phyloP scores from a whole-genome alignment of 371 early-diverging fungal species.

The Mucor racemosus region DNA sequence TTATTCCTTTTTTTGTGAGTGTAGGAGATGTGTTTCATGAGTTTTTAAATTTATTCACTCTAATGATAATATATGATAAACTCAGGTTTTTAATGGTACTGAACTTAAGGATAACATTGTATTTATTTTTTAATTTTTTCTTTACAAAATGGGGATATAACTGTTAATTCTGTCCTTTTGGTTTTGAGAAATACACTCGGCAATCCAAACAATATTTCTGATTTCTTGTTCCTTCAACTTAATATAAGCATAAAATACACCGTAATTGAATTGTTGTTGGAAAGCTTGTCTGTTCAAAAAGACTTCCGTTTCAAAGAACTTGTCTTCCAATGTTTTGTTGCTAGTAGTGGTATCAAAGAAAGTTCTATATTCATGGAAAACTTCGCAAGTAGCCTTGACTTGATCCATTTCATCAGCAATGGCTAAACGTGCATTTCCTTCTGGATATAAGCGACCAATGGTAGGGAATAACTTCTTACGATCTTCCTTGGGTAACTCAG shows the following conservation, averaged over 20 bases:
- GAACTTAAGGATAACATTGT: too few relatives aligned
- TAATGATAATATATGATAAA: too few relatives aligned
- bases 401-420: constrained; percentile 93
- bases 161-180: constrained; percentile 94
- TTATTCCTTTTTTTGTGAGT: too few relatives aligned
- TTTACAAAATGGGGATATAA: constrained; percentile 79
- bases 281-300: constrained; percentile 92
- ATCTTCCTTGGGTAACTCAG: constrained; percentile 96
- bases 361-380: constrained; percentile 79
- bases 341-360: constrained; percentile 65
- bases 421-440: constrained; percentile 84
- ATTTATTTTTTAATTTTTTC: not conserved
- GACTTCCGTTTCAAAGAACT: constrained; percentile 95
- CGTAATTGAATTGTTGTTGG: constrained; percentile 96
- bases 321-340: constrained; percentile 86
- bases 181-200: constrained; percentile 98
- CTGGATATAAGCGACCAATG: constrained; percentile 91
- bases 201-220: constrained; percentile 98
- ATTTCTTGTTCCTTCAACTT: constrained; percentile 99
- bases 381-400: constrained; percentile 85
- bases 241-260: constrained; percentile 96
- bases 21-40: too few relatives aligned
- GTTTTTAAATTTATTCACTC: too few relatives aligned
- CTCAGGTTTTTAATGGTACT: too few relatives aligned
- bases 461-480: constrained; percentile 91